These are phyloP conservation scores for Calvatia gigantea DNA, from an alignment of 768 basidiomycete genomes.

Conservation along the genomic window DNA sequence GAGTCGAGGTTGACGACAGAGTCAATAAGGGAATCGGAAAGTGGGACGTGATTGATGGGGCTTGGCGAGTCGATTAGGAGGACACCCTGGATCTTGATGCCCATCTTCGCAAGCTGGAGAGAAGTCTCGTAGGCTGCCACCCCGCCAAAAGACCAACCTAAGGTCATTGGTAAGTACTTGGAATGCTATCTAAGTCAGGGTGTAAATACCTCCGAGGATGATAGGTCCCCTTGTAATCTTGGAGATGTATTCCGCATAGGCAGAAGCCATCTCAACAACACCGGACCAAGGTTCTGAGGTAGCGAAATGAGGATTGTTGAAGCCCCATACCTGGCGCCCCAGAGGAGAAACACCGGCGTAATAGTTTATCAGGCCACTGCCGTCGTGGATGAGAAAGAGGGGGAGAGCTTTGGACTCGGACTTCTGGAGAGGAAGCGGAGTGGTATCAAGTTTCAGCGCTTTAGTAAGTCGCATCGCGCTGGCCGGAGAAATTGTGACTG, in stretches of 20 bases:
- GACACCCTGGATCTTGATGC: conserved; percentile 48
- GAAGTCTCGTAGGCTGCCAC: conserved; percentile 67
- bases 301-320: conserved; percentile 53
- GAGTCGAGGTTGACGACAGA: conserved; percentile 32
- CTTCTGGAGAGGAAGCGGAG: conserved; percentile 35
- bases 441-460: conserved; percentile 22
- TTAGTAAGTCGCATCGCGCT: conserved; percentile 11
- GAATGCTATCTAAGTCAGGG: neutral
- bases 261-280: conserved; percentile 47
- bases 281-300: conserved; percentile 43
- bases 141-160: conserved; percentile 81
- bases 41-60: conserved; percentile 47
- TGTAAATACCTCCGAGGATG: conserved; percentile 55
- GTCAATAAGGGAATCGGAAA: conserved; percentile 53
- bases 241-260: conserved; percentile 43
- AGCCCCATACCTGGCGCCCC: conserved; percentile 54
- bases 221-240: conserved; percentile 33
- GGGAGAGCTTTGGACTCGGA: conserved; percentile 27
- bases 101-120: conserved; percentile 42
- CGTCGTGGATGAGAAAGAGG: conserved; percentile 70
- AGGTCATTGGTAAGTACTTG: neutral
- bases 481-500: neutral
- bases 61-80: conserved; percentile 66
- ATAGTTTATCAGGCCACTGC: conserved; percentile 58
- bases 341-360: conserved; percentile 45